These are phyloP conservation scores for Gilbertella persicaria DNA, from an alignment of 371 early-diverging fungal genomes.

Conservation along the genomic window DNA sequence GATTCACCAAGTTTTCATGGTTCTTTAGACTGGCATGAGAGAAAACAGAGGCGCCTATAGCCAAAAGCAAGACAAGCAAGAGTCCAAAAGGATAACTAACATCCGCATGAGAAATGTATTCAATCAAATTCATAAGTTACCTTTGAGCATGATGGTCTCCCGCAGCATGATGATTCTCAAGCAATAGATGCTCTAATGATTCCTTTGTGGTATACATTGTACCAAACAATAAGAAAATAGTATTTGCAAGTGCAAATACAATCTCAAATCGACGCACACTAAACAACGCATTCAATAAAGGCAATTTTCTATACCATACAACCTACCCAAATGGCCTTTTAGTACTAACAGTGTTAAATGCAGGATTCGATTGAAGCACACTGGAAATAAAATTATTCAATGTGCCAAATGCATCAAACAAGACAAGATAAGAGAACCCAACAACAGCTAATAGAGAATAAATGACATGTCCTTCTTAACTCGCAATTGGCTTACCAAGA, in stretches of 20 bases:
- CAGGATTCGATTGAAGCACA: slow-evolving; percentile 41
- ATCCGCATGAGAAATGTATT: too few relatives aligned
- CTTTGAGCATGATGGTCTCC: slow-evolving; percentile 21
- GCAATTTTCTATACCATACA: neutral
- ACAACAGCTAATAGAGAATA: slow-evolving; percentile 33
- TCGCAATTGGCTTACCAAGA: slow-evolving; percentile 38
- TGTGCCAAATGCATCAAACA: slow-evolving; percentile 56
- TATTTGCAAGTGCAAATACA: slow-evolving; percentile 49
- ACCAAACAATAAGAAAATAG: slow-evolving; percentile 55
- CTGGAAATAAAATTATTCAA: slow-evolving; percentile 50
- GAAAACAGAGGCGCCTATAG: slow-evolving; percentile 38
- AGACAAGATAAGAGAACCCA: slow-evolving; percentile 45
- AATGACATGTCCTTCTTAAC: neutral
- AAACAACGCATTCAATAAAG: neutral
- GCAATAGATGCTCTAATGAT: slow-evolving; percentile 54
- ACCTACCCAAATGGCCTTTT: slow-evolving; percentile 57
- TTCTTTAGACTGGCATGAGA: slow-evolving; percentile 43
- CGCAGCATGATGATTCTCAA: slow-evolving; percentile 38
- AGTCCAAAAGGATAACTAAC: slow-evolving; percentile 7
- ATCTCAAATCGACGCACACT: slow-evolving; percentile 54
- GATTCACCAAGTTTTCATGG: slow-evolving; percentile 42
- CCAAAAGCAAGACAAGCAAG: slow-evolving; percentile 10
- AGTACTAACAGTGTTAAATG: slow-evolving; percentile 38
- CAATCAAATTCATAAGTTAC: slow-evolving; percentile 9
- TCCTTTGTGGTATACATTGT: slow-evolving; percentile 60